Conservation (phyloP, 352 stramenopile genomes). For the Phytophthora crassamura region DNA sequence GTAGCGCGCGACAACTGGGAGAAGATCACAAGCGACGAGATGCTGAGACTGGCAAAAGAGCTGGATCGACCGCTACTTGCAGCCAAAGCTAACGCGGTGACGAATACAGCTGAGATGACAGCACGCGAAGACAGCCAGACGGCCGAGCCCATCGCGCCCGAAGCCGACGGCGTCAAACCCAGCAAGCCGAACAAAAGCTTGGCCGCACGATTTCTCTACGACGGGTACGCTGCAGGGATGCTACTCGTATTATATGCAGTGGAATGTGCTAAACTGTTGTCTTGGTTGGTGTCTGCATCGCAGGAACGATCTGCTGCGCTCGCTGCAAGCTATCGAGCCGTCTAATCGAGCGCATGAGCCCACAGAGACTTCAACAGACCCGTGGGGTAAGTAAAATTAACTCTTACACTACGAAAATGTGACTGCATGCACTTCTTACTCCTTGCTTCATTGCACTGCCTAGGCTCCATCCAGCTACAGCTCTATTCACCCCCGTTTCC, state of each 20-base stretch:
- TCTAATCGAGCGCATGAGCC: conserved; percentile 42
- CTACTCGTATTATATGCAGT: too few relatives aligned
- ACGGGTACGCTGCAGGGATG: conserved; percentile 40
- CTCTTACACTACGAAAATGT: background rate
- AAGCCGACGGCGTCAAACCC: conserved; percentile 22
- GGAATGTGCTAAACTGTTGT: background rate
- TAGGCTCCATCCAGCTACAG: conserved; percentile 71
- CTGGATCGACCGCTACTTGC: conserved; percentile 44
- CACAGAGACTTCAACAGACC: conserved; percentile 15
- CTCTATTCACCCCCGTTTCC: conserved; percentile 48
- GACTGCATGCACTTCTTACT: too few relatives aligned
- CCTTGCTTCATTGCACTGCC: conserved; percentile 3
- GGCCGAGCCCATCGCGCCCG: background rate
- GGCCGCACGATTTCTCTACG: conserved; percentile 66
- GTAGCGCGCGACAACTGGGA: conserved; percentile 61
- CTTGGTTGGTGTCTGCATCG: background rate
- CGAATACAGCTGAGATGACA: background rate
- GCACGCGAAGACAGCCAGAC: conserved; percentile 3
- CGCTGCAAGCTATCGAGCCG: conserved; percentile 68
- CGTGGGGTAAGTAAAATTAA: conserved; percentile 40
- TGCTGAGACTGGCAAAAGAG: conserved; percentile 65
- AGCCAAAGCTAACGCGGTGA: background rate
- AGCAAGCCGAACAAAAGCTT: conserved; percentile 22
- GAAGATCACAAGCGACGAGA: conserved; percentile 70
- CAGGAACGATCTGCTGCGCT: conserved; percentile 69